Evolutionary conservation across 1,284 basidiomycete species (phyloP), one percentile per base, ranked within the genome.

Genomic region (Anthracocystis walkeri): DNA sequence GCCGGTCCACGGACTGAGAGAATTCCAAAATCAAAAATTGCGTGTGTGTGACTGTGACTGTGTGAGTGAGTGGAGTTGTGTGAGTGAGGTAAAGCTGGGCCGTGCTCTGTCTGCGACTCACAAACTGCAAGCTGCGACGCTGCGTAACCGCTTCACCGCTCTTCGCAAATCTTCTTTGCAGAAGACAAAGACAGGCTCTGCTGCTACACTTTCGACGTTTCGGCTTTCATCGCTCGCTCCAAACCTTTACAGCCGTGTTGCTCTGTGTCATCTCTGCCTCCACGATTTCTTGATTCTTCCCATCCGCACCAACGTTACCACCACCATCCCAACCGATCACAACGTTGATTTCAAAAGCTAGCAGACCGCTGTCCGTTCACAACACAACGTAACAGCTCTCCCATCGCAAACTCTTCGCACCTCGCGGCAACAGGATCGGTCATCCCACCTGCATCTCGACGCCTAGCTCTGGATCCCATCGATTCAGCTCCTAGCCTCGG

Each of bases 51-150:
- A 45, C 23, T 45, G 21, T 29, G 45, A 29, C 45, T 27, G 2
- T 25, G 44, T 45, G 4, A 44, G 21, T 8, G 49, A 50, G 49
- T 50, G 49, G 49, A 50, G 49, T 50, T 50, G 5, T 33, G 29
- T 10, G 31, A n/a, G 27, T 8, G n/a, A 50, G n/a, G 3, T 18
- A 7, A n/a, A 18, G n/a, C 31, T 27, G 27, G 46, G 27, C 49
- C 49, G 49, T 50, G 49, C 49, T 31, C 49, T 25, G 48, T n/a
- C 48, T n/a, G n/a, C n/a, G n/a, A n/a, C n/a, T n/a, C n/a, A n/a
- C n/a, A 46, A 23, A 5, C 14, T 20, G 35, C 35, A 38, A 38
- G 35, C 46, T 48, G 44, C 44, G 23, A 16, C 44, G 23, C 20
- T 23, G 45, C 23, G 25, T 27, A 25, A 46, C 23, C 27, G 45